phyloP scores from a whole-genome alignment of 208 protist genomes.

The Wallacemonas sp. region DNA sequence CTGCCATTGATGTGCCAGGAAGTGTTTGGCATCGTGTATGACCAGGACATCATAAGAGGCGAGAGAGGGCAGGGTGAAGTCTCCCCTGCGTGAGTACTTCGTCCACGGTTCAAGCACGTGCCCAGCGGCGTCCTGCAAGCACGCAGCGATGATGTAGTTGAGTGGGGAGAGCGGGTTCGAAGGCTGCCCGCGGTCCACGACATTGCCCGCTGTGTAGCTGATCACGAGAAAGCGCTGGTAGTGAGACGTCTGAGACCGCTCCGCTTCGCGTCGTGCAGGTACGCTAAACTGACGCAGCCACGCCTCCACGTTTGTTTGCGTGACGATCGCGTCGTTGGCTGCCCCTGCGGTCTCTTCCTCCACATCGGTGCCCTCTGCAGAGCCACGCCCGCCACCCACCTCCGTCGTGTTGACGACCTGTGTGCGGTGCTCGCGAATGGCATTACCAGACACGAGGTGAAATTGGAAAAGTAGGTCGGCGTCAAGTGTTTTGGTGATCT shows the following conservation, averaged over 20 bases:
- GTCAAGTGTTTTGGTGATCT: constrained; percentile 38
- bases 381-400: background rate
- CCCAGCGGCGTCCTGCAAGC: constrained; percentile 46
- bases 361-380: constrained; percentile 6
- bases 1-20: constrained; percentile 63
- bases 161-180: constrained; percentile 48
- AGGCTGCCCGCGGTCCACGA: constrained; percentile 54
- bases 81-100: constrained; percentile 50
- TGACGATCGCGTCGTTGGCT: constrained; percentile 15
- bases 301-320: constrained; percentile 38
- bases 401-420: constrained; percentile 24
- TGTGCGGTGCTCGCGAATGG: constrained; percentile 41
- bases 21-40: constrained; percentile 73
- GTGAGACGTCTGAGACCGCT: constrained; percentile 48
- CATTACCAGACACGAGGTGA: constrained; percentile 52
- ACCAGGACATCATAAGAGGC: constrained; percentile 75
- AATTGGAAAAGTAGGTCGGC: constrained; percentile 65
- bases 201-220: constrained; percentile 65
- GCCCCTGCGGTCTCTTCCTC: background rate
- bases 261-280: constrained; percentile 37
- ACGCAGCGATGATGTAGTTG: constrained; percentile 69
- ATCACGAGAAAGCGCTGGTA: constrained; percentile 69
- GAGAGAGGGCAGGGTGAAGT: constrained; percentile 64
- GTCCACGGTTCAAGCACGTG: constrained; percentile 66
- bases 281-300: constrained; percentile 52